Conservation (phyloP, 306 rosid species). For the Prunus mira region DNA sequence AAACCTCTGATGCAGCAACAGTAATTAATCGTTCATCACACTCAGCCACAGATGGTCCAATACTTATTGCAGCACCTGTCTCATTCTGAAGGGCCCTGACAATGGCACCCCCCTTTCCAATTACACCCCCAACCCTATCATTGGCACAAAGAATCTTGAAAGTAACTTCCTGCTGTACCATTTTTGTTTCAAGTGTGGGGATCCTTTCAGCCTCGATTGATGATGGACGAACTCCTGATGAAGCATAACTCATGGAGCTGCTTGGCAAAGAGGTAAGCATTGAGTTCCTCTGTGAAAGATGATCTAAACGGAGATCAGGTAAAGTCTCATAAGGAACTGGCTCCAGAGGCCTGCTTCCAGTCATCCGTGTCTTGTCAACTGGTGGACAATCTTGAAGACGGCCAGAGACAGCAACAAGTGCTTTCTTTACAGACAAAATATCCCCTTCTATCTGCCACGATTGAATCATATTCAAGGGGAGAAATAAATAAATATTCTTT, state of each 20-base stretch:
- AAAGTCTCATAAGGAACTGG: conserved; percentile 41
- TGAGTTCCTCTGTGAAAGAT: conserved; percentile 48
- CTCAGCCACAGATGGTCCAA: conserved; percentile 60
- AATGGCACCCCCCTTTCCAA: conserved; percentile 90
- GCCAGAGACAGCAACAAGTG: conserved; percentile 77
- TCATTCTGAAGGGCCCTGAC: conserved; percentile 83
- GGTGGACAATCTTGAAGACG: conserved; percentile 68
- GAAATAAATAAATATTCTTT: background rate
- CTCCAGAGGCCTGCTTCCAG: conserved; percentile 54
- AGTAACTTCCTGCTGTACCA: conserved; percentile 59
- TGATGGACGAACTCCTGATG: conserved; percentile 54
- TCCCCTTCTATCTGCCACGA: conserved; percentile 85
- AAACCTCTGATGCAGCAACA: conserved; percentile 82
- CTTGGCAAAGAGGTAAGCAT: conserved; percentile 42
- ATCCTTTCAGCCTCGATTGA: conserved; percentile 57
- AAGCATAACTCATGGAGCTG: conserved; percentile 52
- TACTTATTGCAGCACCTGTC: conserved; percentile 76
- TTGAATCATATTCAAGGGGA: conserved; percentile 8
- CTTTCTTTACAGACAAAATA: conserved; percentile 74
- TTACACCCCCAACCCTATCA: conserved; percentile 85
- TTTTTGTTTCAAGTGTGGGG: conserved; percentile 44
- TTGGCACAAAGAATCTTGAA: conserved; percentile 78
- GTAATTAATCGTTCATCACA: conserved; percentile 82
- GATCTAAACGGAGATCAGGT: conserved; percentile 48
- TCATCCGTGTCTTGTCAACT: conserved; percentile 46